Evolutionary conservation across 2,329 filamentous ascomycete genomes (phyloP).

Genomic region (Calonectria henricotiae): DNA sequence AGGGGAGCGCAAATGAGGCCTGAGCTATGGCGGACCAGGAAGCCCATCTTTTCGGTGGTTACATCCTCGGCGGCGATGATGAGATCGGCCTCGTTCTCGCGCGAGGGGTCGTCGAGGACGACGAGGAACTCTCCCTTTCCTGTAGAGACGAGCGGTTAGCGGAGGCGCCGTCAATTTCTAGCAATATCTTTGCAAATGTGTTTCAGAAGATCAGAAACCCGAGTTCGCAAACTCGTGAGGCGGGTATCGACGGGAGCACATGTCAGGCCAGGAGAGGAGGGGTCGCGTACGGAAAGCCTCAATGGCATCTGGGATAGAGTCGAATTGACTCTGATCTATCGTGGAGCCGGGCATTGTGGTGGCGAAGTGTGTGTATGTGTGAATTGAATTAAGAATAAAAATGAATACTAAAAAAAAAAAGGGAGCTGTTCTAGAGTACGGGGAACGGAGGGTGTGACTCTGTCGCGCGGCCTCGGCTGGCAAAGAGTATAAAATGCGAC

Average conservation of each 20-base stretch:
- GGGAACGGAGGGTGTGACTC: slow-evolving; percentile 20
- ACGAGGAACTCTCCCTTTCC: slow-evolving; percentile 93
- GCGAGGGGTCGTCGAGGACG: slow-evolving; percentile 91
- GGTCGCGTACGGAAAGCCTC: slow-evolving; percentile 74
- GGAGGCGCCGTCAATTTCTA: background rate
- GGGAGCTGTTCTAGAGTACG: background rate
- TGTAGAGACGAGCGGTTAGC: slow-evolving; percentile 55
- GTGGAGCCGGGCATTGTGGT: slow-evolving; percentile 67
- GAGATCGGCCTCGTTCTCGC: slow-evolving; percentile 98
- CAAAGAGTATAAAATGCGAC: slow-evolving; percentile 26
- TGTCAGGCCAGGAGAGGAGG: slow-evolving; percentile 8
- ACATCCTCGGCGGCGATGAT: slow-evolving; percentile 92
- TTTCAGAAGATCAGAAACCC: background rate
- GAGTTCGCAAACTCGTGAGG: slow-evolving; percentile 4
- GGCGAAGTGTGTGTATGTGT: slow-evolving; percentile 18
- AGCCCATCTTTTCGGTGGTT: slow-evolving; percentile 93
- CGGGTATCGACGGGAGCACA: background rate
- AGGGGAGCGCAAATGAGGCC: slow-evolving; percentile 95
- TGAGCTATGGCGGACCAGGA: slow-evolving; percentile 92
- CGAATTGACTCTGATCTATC: slow-evolving; percentile 71
- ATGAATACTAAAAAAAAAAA: slow-evolving; percentile 3
- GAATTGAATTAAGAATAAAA: slow-evolving; percentile 17
- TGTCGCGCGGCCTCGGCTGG: slow-evolving; percentile 35
- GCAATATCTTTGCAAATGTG: no score
- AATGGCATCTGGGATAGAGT: slow-evolving; percentile 77